Evolutionary conservation across 345 rosid species (phyloP).

Genomic region (Litchi chinensis): DNA sequence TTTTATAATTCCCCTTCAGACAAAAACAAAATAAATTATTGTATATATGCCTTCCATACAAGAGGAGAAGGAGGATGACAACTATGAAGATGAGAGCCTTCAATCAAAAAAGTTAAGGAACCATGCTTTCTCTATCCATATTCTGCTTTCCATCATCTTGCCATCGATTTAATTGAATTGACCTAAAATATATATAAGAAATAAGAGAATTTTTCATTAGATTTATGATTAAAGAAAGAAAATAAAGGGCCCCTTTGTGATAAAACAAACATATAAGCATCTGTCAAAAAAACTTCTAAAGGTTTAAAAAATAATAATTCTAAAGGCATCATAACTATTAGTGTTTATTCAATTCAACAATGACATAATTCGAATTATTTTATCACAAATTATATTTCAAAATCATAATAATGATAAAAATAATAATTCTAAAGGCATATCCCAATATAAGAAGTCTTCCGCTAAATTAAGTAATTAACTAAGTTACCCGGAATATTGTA

Average conservation of each 20-base stretch:
- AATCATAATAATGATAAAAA: too few species aligned
- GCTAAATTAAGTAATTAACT: background rate
- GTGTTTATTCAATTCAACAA: too few species aligned
- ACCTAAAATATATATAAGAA: conserved; percentile 20
- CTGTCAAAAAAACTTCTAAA: background rate
- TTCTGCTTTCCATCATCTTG: conserved; percentile 22
- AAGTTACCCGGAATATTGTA: conserved; percentile 30
- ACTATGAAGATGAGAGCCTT: conserved; percentile 1
- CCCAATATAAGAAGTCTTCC: too few species aligned
- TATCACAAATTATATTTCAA: too few species aligned
- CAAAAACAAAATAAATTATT: background rate
- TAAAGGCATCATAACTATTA: too few species aligned
- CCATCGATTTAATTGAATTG: conserved; percentile 25
- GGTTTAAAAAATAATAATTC: too few species aligned
- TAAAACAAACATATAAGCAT: background rate
- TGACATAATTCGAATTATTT: too few species aligned
- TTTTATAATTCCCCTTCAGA: background rate
- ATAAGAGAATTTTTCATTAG: background rate
- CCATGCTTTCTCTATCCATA: conserved; percentile 14
- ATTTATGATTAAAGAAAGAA: background rate
- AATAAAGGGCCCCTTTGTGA: background rate
- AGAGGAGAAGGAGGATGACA: background rate
- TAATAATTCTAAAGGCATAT: too few species aligned
- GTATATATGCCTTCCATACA: background rate
- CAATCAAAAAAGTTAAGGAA: background rate